Conservation (phyloP, 2,329 filamentous ascomycete species). For the Trichoderma harzianum region DNA sequence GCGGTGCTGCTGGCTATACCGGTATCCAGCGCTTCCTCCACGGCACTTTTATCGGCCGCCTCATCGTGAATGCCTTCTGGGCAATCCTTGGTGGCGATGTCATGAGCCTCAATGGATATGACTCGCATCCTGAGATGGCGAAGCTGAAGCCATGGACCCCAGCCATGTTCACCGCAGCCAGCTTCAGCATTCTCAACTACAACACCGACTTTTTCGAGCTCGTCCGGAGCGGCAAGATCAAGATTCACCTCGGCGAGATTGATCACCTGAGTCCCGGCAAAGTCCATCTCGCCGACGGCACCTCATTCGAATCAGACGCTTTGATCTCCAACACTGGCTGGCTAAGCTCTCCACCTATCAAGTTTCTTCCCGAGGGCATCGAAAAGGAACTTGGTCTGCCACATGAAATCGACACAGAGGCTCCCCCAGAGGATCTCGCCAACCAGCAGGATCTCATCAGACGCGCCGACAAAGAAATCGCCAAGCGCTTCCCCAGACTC, state of each 20-base stretch:
- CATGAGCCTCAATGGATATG: constrained; percentile 50
- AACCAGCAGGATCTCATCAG: constrained; percentile 37
- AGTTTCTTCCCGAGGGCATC: constrained; percentile 47
- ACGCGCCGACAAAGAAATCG: constrained; percentile 51
- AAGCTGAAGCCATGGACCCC: constrained; percentile 53
- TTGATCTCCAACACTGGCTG: constrained; percentile 59
- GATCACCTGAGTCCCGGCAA: constrained; percentile 40
- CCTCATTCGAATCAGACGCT: constrained; percentile 45
- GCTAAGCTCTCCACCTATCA: constrained; percentile 51
- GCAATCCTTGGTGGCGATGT: constrained; percentile 54
- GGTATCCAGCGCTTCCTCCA: constrained; percentile 55
- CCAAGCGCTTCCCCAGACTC: constrained; percentile 51
- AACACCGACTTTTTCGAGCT: constrained; percentile 55
- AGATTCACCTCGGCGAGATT: constrained; percentile 52
- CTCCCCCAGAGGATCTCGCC: constrained; percentile 30
- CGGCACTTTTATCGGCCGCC: constrained; percentile 53
- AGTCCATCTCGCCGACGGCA: constrained; percentile 51
- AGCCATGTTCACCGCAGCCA: constrained; percentile 51
- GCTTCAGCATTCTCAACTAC: constrained; percentile 60
- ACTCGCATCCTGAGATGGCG: constrained; percentile 49
- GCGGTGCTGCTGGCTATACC: constrained; percentile 57
- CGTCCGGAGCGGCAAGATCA: constrained; percentile 49
- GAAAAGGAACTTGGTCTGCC: constrained; percentile 49
- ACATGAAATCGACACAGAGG: constrained; percentile 28
- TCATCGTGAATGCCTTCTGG: constrained; percentile 57